Evolutionary conservation across 257 asterid genomes (phyloP).

Genomic region (Thymus mandschuricus): DNA sequence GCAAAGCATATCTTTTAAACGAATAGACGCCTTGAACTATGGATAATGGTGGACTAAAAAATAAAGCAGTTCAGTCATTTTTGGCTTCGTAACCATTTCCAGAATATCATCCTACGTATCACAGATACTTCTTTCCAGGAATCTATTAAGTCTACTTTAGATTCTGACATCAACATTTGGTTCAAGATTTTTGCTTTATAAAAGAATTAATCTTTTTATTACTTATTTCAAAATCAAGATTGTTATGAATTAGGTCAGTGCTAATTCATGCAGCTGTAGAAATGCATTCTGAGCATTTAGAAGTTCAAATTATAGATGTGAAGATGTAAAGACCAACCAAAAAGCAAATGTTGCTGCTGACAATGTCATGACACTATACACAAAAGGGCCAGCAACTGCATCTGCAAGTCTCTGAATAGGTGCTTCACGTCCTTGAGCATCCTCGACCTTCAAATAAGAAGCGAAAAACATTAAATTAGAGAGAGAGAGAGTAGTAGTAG

Average conservation of each 20-base stretch:
- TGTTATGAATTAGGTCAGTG: not conserved
- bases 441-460: conserved; percentile 72
- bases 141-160: not conserved
- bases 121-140: not conserved
- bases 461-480: conserved; percentile 21
- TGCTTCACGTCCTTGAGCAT: conserved; percentile 99
- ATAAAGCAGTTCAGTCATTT: not conserved
- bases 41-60: not conserved
- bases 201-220: not conserved
- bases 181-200: not conserved
- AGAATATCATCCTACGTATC: not conserved
- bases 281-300: conserved; percentile 16
- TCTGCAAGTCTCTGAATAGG: conserved; percentile 99
- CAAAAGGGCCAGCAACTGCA: conserved; percentile 97
- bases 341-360: conserved; percentile 95
- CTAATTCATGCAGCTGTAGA: conserved; percentile 23
- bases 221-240: conserved; percentile 19
- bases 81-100: not conserved
- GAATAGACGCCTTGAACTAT: conserved; percentile 11
- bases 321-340: conserved; percentile 62
- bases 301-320: conserved; percentile 11
- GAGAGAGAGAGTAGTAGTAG: conserved; percentile 27
- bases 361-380: conserved; percentile 86
- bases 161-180: not conserved
- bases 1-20: conserved; percentile 26